Conservation (phyloP, 2,329 filamentous ascomycete genomes). For the Diaporthe capsici region DNA sequence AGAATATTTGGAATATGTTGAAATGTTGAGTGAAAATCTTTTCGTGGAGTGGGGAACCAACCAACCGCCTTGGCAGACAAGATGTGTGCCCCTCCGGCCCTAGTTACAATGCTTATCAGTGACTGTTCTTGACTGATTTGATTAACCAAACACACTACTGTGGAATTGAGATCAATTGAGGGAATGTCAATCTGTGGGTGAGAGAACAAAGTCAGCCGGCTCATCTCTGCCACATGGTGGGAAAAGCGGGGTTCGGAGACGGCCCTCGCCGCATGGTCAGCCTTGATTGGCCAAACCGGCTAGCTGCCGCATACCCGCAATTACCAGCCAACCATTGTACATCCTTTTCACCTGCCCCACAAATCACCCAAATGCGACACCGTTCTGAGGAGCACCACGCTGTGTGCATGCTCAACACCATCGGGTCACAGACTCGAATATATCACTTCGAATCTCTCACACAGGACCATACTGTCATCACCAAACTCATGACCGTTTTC, state of each 20-base stretch:
- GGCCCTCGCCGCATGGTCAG: not conserved
- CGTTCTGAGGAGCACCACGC: too few species aligned
- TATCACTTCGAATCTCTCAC: conserved; percentile 49
- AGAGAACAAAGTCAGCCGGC: too few species aligned
- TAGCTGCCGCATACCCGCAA: not conserved
- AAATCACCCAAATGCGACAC: not conserved
- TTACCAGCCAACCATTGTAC: not conserved
- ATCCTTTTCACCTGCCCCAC: not conserved
- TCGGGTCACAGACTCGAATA: conserved; percentile 36
- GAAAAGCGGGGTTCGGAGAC: not conserved
- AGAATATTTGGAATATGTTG: too few species aligned
- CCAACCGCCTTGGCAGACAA: too few species aligned
- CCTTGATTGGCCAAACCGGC: not conserved
- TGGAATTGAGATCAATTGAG: too few species aligned
- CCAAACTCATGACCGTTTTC: conserved; percentile 44
- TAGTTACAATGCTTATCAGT: too few species aligned
- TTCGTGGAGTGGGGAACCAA: too few species aligned
- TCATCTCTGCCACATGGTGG: not conserved
- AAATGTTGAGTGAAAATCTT: too few species aligned
- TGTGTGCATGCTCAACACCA: too few species aligned
- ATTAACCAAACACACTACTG: conserved; percentile 29
- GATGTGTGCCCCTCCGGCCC: too few species aligned
- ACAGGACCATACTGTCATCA: conserved; percentile 48
- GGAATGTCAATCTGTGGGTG: too few species aligned
- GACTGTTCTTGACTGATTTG: conserved; percentile 8